Evolutionary conservation across 2,329 filamentous ascomycete genomes (phyloP).

Genomic region (Fusarium drepaniforme): DNA sequence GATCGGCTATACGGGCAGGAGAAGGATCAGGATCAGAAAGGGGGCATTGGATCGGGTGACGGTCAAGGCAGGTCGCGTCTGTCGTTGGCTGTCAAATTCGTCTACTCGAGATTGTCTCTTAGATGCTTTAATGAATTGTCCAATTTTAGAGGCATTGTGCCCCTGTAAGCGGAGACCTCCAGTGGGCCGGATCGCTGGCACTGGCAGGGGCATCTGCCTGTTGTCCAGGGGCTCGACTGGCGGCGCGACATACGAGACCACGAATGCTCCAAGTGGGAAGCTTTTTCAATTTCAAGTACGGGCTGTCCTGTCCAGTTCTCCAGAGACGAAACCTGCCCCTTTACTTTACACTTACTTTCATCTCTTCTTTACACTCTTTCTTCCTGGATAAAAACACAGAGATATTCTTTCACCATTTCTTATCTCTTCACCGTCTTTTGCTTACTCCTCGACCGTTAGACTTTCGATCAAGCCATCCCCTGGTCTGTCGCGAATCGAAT

Average conservation of each 20-base stretch:
- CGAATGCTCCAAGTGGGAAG: constrained; percentile 27
- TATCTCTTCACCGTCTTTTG: constrained; percentile 31
- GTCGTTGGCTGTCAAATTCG: constrained; percentile 26
- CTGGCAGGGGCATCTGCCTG: constrained; percentile 23
- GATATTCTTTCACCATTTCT: neutral
- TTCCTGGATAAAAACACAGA: constrained; percentile 12
- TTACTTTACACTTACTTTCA: constrained; percentile 28
- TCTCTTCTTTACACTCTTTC: constrained; percentile 7
- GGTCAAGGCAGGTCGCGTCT: neutral
- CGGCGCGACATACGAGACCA: constrained; percentile 17
- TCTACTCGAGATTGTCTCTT: constrained; percentile 13
- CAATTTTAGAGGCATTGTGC: constrained; percentile 33
- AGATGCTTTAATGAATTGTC: constrained; percentile 13
- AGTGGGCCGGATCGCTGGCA: constrained; percentile 37
- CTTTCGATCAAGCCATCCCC: constrained; percentile 31
- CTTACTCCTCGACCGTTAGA: constrained; percentile 14
- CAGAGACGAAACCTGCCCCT: constrained; percentile 30
- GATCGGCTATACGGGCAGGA: neutral
- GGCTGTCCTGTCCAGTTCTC: neutral
- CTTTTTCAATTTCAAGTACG: constrained; percentile 32
- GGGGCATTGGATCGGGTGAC: constrained; percentile 11
- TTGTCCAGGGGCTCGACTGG: constrained; percentile 34
- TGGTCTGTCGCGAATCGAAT: constrained; percentile 25
- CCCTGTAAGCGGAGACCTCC: constrained; percentile 34
- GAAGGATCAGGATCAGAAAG: constrained; percentile 12